These are phyloP conservation scores for Phytopythium chamaehyphon DNA, from an alignment of 352 stramenopile genomes.

Conservation along the genomic window DNA sequence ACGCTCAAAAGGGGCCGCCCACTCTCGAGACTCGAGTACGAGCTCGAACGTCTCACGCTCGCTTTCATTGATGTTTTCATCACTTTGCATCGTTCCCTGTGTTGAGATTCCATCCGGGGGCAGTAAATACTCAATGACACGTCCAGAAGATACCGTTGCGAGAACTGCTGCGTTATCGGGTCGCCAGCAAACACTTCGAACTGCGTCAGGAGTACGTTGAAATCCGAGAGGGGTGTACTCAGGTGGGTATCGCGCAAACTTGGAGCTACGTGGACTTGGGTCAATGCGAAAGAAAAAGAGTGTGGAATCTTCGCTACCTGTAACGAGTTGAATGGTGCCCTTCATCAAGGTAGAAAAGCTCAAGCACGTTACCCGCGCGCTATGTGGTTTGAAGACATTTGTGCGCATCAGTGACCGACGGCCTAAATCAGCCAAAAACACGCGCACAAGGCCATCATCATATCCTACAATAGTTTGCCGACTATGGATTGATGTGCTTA, in stretches of 20 bases:
- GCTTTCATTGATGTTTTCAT: conserved; percentile 7
- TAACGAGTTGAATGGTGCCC: conserved; percentile 37
- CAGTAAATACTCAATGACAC: conserved; percentile 67
- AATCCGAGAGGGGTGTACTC: conserved; percentile 82
- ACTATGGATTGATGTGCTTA: conserved; percentile 13
- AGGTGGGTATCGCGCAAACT: conserved; percentile 44
- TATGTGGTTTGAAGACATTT: conserved; percentile 90
- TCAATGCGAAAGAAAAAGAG: conserved; percentile 86
- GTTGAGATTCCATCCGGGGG: conserved; percentile 22
- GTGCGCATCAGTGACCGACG: conserved; percentile 50
- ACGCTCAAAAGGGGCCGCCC: conserved; percentile 32
- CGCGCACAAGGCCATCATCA: conserved; percentile 81
- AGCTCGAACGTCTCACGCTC: conserved; percentile 58
- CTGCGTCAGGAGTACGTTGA: conserved; percentile 27
- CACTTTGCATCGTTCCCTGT: background rate
- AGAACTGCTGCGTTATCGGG: conserved; percentile 64
- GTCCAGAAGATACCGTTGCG: conserved; percentile 47
- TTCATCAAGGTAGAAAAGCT: conserved; percentile 62
- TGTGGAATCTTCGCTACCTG: conserved; percentile 70
- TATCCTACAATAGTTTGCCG: conserved; percentile 88
- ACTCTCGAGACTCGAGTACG: conserved; percentile 32
- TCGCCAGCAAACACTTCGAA: conserved; percentile 62
- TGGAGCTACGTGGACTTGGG: conserved; percentile 40
- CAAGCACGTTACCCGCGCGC: conserved; percentile 56
- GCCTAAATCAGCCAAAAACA: conserved; percentile 53